Evolutionary conservation across 192 early-diverging fungal species (phyloP).

Genomic region (Coemansia sp.): DNA sequence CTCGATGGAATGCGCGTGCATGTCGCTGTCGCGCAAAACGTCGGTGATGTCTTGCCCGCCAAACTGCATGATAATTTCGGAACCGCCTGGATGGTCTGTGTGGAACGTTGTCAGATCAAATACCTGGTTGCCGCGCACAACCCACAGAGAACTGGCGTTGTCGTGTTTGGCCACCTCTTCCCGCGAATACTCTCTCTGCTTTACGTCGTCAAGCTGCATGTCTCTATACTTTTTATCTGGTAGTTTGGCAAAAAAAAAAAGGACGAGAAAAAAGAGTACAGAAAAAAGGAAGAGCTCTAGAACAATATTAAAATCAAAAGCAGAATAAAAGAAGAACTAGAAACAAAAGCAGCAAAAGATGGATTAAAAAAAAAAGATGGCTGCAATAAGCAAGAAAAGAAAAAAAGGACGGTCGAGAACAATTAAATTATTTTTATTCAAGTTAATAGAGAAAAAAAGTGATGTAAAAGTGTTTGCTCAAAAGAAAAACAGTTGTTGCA

Average conservation of each 20-base stretch:
- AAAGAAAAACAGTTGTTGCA: no score
- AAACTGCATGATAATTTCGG: conserved; percentile 83
- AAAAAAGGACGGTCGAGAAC: conserved; percentile 3
- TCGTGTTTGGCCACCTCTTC: conserved; percentile 77
- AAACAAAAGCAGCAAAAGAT: neutral
- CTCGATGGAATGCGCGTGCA: conserved; percentile 78
- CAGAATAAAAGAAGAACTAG: neutral
- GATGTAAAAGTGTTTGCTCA: no score
- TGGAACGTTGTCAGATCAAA: conserved; percentile 90
- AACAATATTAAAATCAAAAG: neutral
- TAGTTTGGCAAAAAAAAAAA: neutral
- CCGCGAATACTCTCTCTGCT: conserved; percentile 59
- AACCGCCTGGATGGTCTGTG: conserved; percentile 91
- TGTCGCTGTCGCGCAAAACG: conserved; percentile 74
- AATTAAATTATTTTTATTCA: neutral
- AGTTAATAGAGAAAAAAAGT: neutral
- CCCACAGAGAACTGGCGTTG: conserved; percentile 74
- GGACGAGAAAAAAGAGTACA: neutral
- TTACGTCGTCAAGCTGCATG: conserved; percentile 7
- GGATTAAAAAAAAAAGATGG: conserved; percentile 1
- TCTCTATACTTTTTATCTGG: neutral
- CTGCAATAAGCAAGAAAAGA: neutral
- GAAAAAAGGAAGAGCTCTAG: neutral
- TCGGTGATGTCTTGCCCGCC: conserved; percentile 83
- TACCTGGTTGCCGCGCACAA: conserved; percentile 76